Evolutionary conservation across 495 filamentous ascomycete genomes (phyloP).

Genomic region (Penicillium psychrofluorescens): DNA sequence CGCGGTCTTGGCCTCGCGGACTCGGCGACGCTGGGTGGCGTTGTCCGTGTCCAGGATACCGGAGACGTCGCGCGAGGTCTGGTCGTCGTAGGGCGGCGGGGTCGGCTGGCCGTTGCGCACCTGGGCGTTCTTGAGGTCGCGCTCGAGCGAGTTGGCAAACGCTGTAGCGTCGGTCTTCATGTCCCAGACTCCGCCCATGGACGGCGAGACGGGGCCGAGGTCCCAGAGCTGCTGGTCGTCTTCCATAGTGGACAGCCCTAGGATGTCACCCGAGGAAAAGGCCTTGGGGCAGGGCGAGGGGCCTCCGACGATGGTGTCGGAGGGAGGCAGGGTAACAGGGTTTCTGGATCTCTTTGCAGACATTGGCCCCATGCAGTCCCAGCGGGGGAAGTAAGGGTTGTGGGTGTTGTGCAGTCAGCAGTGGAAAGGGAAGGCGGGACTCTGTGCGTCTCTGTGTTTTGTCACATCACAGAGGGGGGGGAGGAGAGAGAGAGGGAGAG

Average conservation of each 20-base stretch:
- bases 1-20: slow-evolving; percentile 10
- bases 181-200: slow-evolving; percentile 19
- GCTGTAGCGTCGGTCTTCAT: slow-evolving; percentile 15
- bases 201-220: slow-evolving; percentile 24
- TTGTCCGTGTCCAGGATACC: slow-evolving; percentile 2
- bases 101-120: slow-evolving; percentile 39
- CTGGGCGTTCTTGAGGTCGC: slow-evolving; percentile 29
- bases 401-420: too few relatives aligned
- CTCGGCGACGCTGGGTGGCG: slow-evolving; percentile 9
- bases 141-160: slow-evolving; percentile 20
- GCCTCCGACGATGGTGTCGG: slow-evolving; percentile 6
- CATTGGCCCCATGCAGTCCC: neutral
- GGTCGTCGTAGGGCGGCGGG: slow-evolving; percentile 30
- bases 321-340: slow-evolving; percentile 4
- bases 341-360: neutral
- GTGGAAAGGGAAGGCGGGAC: too few relatives aligned
- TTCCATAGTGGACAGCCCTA: slow-evolving; percentile 16
- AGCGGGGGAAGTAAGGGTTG: too few relatives aligned
- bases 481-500: too few relatives aligned
- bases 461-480: too few relatives aligned
- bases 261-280: slow-evolving; percentile 19
- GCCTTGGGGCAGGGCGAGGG: slow-evolving; percentile 15
- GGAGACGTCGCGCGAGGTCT: slow-evolving; percentile 2
- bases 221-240: slow-evolving; percentile 31
- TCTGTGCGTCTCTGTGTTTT: too few relatives aligned